Percentiles rank a stretch among this genome's conserved stretches.
Conservation (phyloP, 208 protist genomes). For the Trypanosoma rangeli region DNA sequence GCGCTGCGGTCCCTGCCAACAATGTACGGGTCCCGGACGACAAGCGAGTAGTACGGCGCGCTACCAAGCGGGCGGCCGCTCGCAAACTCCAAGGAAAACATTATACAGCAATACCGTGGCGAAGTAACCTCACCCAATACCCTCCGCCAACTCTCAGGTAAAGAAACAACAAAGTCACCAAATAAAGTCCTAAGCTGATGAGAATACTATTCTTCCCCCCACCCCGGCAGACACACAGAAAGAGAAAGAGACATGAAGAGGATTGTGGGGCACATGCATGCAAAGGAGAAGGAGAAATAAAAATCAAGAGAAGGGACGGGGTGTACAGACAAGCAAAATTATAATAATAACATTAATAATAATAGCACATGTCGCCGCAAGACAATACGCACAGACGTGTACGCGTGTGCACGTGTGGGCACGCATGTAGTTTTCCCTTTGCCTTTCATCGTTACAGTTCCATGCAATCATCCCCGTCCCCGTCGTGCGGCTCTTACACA, state of each 20-base stretch:
- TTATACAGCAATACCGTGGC: conserved; percentile 7
- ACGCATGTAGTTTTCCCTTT: not conserved
- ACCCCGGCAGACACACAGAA: not conserved
- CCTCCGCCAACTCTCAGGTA: not conserved
- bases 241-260: not conserved
- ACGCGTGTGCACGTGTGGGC: not conserved
- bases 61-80: conserved; percentile 41
- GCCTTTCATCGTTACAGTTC: not conserved
- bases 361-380: not conserved
- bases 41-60: conserved; percentile 79
- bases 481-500: too few relatives aligned
- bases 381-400: not conserved
- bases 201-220: not conserved
- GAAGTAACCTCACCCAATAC: not conserved
- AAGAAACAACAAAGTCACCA: not conserved
- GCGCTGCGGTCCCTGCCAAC: conserved; percentile 40
- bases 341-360: not conserved
- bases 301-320: not conserved
- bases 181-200: not conserved
- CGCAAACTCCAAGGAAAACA: conserved; percentile 73
- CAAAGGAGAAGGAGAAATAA: not conserved
- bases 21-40: conserved; percentile 71
- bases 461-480: not conserved
- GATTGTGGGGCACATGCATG: not conserved
- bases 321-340: too few relatives aligned